Evolutionary conservation across 2,329 filamentous ascomycete genomes (phyloP), one percentile per base, ranked within the genome.

Genomic region (Intubia oerlemansii): DNA sequence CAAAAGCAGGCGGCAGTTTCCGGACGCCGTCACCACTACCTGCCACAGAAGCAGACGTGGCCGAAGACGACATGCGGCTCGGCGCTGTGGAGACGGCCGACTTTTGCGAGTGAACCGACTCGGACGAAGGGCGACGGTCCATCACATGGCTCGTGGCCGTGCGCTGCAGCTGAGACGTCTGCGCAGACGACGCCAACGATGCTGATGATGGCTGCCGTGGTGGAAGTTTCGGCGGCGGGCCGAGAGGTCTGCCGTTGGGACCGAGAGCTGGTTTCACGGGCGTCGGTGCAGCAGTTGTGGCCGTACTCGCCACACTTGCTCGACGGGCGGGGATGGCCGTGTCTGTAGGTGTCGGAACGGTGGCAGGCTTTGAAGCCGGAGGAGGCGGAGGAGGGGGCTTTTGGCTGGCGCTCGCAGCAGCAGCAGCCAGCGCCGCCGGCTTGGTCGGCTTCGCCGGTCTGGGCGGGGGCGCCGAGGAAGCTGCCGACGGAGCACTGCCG

Each of bases 1-100:
- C 64, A 27, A 65, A 54, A 1, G 57, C 44, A 2, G 67, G 66
- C 3, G 68, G 64, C 14, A 73, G 43, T 30, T 58, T 66, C 34
- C 64, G 53, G 4, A 46, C 7, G 6, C 24, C 24, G 4, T 23
- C 16, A 5, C 19, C 15, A n/a, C n/a, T n/a, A n/a, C n/a, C n/a
- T n/a, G n/a, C n/a, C 19, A 18, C 13, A 4, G 20, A 19, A 6
- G 25, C 45, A 2, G 62, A 68, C 0, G 59, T 56, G 14, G 50
- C 51, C 2, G 62, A n/a, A n/a, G n/a, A 63, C 7, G 55, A 58
- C 3, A 50, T 48, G 5, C 49, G 49, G 19, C 51, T 55, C 24
- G 63, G 37, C 1, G 52, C 56, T 4, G 67, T 71, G 11, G 25
- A 12, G 4, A 62, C 41, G 9, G 52, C 53, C 6, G 66, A 72